Base-by-base conservation (phyloP, 441 rosid genomes). In the Erodium trifolium region DNA sequence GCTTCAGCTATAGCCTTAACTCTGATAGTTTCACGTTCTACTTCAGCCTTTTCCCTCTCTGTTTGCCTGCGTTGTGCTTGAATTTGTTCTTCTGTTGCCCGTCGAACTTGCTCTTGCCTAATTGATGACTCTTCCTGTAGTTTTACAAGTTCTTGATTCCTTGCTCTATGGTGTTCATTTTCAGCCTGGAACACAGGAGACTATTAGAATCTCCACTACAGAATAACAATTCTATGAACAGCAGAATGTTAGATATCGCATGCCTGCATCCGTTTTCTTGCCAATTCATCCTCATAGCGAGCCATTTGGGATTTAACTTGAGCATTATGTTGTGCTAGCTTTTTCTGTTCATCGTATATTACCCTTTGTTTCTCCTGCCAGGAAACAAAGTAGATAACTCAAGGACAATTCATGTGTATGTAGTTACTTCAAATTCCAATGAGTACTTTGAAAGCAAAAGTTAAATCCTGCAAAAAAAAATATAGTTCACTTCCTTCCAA, bases 261-360 rank as follows among this genome's bases (percentile, higher is more conserved):
- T 87, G 86, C 99, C 98, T 92, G 98, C 98, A 92, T 82, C 83
- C 99, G 87, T 90, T 92, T 92, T 83, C 97, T 88, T 16, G 96
- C 96, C 77, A 94, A 67, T 55, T 94, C 99, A 63, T 92, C 97
- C 79, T 85, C 97, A 78, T 92, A 94, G 37, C 92, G 94, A 35
- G 94, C 94, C 94, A 90, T 92, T 83, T 90, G 97, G 35, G 99
- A 90, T 82, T 92, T 94, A 23, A 90, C 86, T 72, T 94, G 97
- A 13, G 99, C 99, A 76, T 88, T 96, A 76, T 87, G 88, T 82
- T 92, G 96, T 43, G 90, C 82, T 71, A 92, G 78, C 73, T 92
- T 92, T 66, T 82, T 94, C 80, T 94, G 97, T 71, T 94, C 99
- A 57, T 92, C 98, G 71, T 90, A 94, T 67, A 92, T 71, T 16